phyloP scores from a whole-genome alignment of 371 early-diverging fungal species.

The Actinomortierella wolfii region DNA sequence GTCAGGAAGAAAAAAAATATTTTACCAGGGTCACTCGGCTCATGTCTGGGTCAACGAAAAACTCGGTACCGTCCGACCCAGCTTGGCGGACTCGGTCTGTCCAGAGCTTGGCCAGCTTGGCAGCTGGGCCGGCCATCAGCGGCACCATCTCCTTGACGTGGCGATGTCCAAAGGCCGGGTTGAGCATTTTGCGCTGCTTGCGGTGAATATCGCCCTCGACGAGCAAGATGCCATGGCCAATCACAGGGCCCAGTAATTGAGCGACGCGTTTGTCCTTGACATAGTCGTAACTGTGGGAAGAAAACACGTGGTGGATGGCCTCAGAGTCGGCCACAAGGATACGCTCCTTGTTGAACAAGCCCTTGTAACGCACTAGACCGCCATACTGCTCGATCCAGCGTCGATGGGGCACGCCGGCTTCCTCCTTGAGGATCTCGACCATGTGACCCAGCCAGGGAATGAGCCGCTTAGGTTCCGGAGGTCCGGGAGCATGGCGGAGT shows the following conservation, averaged over 20 bases:
- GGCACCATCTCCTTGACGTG: constrained; percentile 50
- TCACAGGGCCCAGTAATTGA: constrained; percentile 41
- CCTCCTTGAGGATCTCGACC: constrained; percentile 51
- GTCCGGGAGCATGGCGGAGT: constrained; percentile 61
- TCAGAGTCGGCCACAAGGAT: constrained; percentile 58
- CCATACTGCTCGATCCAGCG: constrained; percentile 63
- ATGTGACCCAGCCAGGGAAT: constrained; percentile 60
- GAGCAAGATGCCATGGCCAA: constrained; percentile 63
- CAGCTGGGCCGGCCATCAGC: constrained; percentile 23
- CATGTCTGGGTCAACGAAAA: constrained; percentile 1
- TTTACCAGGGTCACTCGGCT: too few relatives aligned
- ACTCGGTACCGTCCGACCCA: constrained; percentile 8
- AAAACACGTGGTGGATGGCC: constrained; percentile 56
- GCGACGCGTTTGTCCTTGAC: constrained; percentile 46
- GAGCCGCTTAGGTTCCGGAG: constrained; percentile 48
- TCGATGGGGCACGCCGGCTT: constrained; percentile 55
- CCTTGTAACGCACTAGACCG: constrained; percentile 53
- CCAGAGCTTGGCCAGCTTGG: constrained; percentile 23
- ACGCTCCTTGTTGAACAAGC: constrained; percentile 54
- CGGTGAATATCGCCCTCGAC: constrained; percentile 65
- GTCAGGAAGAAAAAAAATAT: too few relatives aligned
- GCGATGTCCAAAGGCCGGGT: constrained; percentile 65
- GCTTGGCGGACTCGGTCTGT: constrained; percentile 16
- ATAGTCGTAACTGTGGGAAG: constrained; percentile 56
- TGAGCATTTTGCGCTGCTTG: constrained; percentile 69